Base-by-base conservation (phyloP, 1,139 yeast genomes). In the Nakaseomyces uthaithaninus region DNA sequence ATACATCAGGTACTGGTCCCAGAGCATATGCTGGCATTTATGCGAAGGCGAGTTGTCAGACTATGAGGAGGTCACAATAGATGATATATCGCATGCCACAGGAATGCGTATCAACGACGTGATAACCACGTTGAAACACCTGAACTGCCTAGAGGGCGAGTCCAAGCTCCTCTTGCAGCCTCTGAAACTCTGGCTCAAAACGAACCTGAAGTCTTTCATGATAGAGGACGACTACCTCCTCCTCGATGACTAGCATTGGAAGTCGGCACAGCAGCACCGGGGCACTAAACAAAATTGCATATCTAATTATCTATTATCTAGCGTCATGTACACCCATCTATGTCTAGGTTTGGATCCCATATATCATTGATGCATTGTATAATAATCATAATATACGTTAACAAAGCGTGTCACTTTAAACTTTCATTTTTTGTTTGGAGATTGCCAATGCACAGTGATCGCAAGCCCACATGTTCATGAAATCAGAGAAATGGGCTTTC, bases 1-100 rank as follows among this genome's bases (percentile, higher is more conserved):
- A 4, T 91, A 87, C 54, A 53, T 82, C 25, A 65, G 72, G n/a
- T 89, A 73, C 60, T 91, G 98, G 98, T 69, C 84, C 11, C 68
- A 69, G 36, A 56, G 66, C 2, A 50, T 81, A 2, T 67, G 72
- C 1, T 55, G 67, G 41, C 67, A 63, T 39, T 49, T 76, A 28
- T 41, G 67, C 1, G 61, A 56, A 27, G 76, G 75, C 0, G 50
- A 53, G 9, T 50, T 69, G 22, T 47, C 61, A n/a, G 47, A 54
- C 6, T 45, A 47, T 2, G 50, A 55, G 3, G 41, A 34, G 10
- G 57, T 76, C 9, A 67, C 78, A 0, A 54, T 84, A n/a, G 67
- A 67, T 8, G 68, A 71, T 3, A 58, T 89, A 1, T 69, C 89
- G 0, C 57, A 57, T 9, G 59, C 55, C 2, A 83, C 95, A 0